A percentile compares a stretch with the other conserved stretches of the same genome.
phyloP scores from a whole-genome alignment of 2,329 filamentous ascomycete species.

The Diaporthe helianthi region DNA sequence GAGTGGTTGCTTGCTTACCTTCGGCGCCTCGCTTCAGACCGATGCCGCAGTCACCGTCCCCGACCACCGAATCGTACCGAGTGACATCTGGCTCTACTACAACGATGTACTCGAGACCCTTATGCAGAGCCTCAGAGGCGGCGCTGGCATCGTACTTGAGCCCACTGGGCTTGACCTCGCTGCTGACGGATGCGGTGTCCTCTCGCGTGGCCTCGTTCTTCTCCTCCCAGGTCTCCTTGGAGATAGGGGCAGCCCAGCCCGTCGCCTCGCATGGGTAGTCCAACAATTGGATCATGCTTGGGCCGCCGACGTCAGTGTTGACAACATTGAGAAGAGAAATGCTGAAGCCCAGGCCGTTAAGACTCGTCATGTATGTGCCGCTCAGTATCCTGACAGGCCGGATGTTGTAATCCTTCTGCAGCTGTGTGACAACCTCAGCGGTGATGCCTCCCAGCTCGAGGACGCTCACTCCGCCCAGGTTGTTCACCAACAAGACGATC shows the following conservation, averaged over 20 bases:
- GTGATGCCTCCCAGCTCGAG: constrained; percentile 77
- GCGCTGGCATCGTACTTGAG: constrained; percentile 59
- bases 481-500: constrained; percentile 76
- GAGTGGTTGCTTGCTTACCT: constrained; percentile 49
- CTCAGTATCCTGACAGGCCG: constrained; percentile 69
- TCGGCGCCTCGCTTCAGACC: constrained; percentile 88
- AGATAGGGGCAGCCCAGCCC: constrained; percentile 73
- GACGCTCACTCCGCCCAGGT: constrained; percentile 75
- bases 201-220: constrained; percentile 57
- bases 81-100: constrained; percentile 75
- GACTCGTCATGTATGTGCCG: constrained; percentile 79
- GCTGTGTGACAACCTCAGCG: constrained; percentile 70
- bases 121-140: constrained; percentile 60
- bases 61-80: constrained; percentile 80
- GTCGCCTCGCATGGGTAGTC: constrained; percentile 73
- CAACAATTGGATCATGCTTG: constrained; percentile 71
- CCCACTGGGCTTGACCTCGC: constrained; percentile 51
- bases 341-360: constrained; percentile 80
- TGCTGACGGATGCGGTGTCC: constrained; percentile 42
- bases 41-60: constrained; percentile 89
- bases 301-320: constrained; percentile 63
- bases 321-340: constrained; percentile 72
- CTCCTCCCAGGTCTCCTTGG: constrained; percentile 68
- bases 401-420: constrained; percentile 64
- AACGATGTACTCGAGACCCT: constrained; percentile 67